Evolutionary conservation across 1,284 basidiomycete genomes (phyloP).

Genomic region (Boletus sp.): DNA sequence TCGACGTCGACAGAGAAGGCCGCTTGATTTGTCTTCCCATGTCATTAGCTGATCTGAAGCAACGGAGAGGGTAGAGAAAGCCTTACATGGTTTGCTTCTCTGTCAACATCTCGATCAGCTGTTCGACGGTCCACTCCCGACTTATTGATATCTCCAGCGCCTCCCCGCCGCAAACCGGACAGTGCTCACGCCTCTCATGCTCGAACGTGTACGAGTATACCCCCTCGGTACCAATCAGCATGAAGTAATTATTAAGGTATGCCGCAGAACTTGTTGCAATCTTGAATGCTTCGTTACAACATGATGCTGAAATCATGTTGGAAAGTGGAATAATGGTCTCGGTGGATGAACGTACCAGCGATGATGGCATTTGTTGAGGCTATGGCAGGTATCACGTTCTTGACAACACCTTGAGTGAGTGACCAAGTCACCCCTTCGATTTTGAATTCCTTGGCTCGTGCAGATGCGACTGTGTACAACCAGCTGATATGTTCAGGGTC

Average conservation of each 20-base stretch:
- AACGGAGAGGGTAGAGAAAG: background rate
- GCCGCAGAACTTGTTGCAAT: slow-evolving; percentile 94
- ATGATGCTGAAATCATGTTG: slow-evolving; percentile 65
- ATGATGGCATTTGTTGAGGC: slow-evolving; percentile 97
- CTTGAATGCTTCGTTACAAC: slow-evolving; percentile 99
- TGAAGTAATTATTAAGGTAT: slow-evolving; percentile 97
- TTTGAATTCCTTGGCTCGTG: slow-evolving; percentile 87
- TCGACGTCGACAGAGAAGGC: slow-evolving; percentile 73
- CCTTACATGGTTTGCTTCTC: slow-evolving; percentile 86
- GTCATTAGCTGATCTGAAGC: slow-evolving; percentile 11
- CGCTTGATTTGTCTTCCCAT: slow-evolving; percentile 85
- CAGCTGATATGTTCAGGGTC: slow-evolving; percentile 96
- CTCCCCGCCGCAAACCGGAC: slow-evolving; percentile 96
- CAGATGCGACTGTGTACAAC: slow-evolving; percentile 79
- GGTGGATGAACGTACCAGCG: slow-evolving; percentile 54
- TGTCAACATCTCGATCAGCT: slow-evolving; percentile 79
- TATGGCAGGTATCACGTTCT: slow-evolving; percentile 99
- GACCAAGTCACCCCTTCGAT: slow-evolving; percentile 99
- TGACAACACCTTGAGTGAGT: slow-evolving; percentile 96
- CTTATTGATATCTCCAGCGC: slow-evolving; percentile 67
- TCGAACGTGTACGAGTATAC: slow-evolving; percentile 98
- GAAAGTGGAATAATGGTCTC: background rate
- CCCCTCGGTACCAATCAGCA: slow-evolving; percentile 93
- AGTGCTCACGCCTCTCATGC: slow-evolving; percentile 88
- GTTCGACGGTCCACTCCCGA: slow-evolving; percentile 74